Percentiles rank a stretch among this genome's conserved stretches.
These are phyloP conservation scores for Ustilago sp. DNA, from an alignment of 1,284 basidiomycete species.

Conservation along the genomic window DNA sequence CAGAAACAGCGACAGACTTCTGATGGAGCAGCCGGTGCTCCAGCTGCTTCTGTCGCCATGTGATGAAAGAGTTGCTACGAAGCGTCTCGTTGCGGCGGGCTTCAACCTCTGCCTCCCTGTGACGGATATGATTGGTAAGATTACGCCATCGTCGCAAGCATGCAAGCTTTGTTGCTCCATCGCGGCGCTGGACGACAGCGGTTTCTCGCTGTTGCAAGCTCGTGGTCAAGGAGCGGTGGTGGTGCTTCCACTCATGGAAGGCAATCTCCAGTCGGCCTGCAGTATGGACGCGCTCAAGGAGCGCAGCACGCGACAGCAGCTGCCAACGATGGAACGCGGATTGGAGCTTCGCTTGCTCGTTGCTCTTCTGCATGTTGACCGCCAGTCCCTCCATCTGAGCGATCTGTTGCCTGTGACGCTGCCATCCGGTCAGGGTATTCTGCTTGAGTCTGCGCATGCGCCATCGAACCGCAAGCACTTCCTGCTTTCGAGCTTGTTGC, in stretches of 20 bases:
- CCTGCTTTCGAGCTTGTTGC: constrained; percentile 16
- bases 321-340: constrained; percentile 22
- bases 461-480: constrained; percentile 51
- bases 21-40: constrained; percentile 15
- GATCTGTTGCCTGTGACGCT: background rate
- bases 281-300: constrained; percentile 24
- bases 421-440: constrained; percentile 21
- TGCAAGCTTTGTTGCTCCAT: background rate
- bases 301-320: constrained; percentile 21
- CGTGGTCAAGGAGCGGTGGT: constrained; percentile 13
- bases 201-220: constrained; percentile 44
- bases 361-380: background rate
- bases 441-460: constrained; percentile 33
- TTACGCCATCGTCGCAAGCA: constrained; percentile 25
- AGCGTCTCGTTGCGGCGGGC: constrained; percentile 13
- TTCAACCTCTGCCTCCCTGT: constrained; percentile 6
- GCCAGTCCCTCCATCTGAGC: constrained; percentile 16
- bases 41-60: constrained; percentile 25
- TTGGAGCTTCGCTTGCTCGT: background rate
- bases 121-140: constrained; percentile 6
- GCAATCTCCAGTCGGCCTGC: constrained; percentile 9
- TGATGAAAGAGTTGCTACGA: constrained; percentile 19
- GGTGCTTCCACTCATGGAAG: constrained; percentile 35
- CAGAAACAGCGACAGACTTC: constrained; percentile 20
- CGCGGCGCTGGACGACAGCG: constrained; percentile 9